Percentiles rank a stretch among this genome's conserved stretches.
Evolutionary conservation across 202 grass and related monocot species (phyloP).

Genomic region (Bolboschoenoplectus hybrid): DNA sequence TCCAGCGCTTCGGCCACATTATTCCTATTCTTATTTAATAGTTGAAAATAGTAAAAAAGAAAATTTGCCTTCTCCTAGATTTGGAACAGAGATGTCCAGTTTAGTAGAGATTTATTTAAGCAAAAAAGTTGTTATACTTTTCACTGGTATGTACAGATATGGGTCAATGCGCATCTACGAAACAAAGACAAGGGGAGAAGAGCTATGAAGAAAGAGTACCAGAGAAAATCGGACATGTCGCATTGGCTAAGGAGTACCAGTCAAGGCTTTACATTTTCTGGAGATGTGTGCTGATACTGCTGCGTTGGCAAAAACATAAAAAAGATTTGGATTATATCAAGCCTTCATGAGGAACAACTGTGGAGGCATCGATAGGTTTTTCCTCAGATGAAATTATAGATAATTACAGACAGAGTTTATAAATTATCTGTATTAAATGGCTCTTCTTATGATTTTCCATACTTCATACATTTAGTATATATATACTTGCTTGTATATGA

Average conservation of each 20-base stretch:
- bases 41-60: not conserved
- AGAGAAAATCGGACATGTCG: not conserved
- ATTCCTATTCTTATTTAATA: not conserved
- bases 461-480: too few species aligned
- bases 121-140: not conserved
- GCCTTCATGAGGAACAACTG: constrained; percentile 6
- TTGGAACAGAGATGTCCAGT: not conserved
- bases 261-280: constrained; percentile 22
- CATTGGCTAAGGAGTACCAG: not conserved
- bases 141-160: not conserved
- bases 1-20: not conserved
- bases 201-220: not conserved
- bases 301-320: constrained; percentile 1
- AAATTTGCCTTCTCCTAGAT: not conserved
- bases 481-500: too few species aligned
- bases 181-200: not conserved
- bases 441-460: too few species aligned
- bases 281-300: constrained; percentile 12
- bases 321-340: not conserved
- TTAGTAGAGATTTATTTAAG: not conserved
- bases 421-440: too few species aligned
- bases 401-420: too few species aligned
- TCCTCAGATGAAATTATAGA: too few species aligned
- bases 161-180: constrained; percentile 21
- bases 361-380: not conserved